phyloP scores from a whole-genome alignment of 164 flowering plant species.

The Nelumbo lutea region DNA sequence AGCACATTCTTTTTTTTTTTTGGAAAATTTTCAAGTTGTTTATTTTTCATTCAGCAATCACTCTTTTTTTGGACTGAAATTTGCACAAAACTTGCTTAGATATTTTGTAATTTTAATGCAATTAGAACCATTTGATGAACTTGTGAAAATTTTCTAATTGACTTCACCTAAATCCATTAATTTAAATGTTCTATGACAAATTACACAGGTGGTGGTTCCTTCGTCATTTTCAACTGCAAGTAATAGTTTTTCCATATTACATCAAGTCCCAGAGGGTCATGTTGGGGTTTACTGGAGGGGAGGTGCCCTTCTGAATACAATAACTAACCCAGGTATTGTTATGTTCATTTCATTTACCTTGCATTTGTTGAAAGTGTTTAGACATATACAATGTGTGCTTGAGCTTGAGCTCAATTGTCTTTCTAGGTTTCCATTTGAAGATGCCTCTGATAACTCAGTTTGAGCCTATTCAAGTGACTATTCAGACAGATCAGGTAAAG shows the following conservation, averaged over 20 bases:
- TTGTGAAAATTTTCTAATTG: too few species aligned
- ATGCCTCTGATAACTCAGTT: conserved; percentile 76
- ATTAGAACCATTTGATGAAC: too few species aligned
- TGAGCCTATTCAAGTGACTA: conserved; percentile 93
- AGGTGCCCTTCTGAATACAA: conserved; percentile 78
- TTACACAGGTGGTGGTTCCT: conserved; percentile 15
- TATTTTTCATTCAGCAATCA: too few species aligned
- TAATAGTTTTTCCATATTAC: conserved; percentile 48
- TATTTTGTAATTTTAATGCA: too few species aligned
- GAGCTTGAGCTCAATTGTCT: conserved; percentile 1
- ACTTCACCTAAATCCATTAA: background rate
- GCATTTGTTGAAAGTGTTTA: background rate
- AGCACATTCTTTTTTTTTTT: too few species aligned
- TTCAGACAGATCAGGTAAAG: conserved; percentile 81
- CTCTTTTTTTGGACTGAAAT: too few species aligned
- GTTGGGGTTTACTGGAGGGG: conserved; percentile 98
- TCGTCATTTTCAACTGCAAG: conserved; percentile 10
- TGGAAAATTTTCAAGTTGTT: too few species aligned
- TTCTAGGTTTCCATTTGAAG: conserved; percentile 82
- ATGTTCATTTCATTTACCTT: background rate
- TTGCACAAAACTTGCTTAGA: too few species aligned
- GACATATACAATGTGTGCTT: background rate
- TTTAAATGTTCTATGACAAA: background rate
- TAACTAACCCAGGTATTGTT: conserved; percentile 74
- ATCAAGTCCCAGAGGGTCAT: conserved; percentile 99